phyloP scores from a whole-genome alignment of 371 early-diverging fungal genomes.

The Nosema granulosis region DNA sequence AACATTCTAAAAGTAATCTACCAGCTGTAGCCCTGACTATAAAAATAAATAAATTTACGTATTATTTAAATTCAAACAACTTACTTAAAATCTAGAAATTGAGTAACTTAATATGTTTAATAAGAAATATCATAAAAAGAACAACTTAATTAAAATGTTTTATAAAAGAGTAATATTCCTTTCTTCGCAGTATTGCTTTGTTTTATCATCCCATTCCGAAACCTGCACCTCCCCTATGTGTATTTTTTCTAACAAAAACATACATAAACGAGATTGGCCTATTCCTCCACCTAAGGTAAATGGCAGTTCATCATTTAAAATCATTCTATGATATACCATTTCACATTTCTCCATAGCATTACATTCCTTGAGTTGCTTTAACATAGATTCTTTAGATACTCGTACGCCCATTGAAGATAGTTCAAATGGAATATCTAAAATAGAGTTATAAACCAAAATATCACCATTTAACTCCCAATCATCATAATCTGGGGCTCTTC shows the following conservation, averaged over 20 bases:
- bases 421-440: slow-evolving; percentile 41
- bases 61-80: no score
- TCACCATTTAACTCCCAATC: slow-evolving; percentile 61
- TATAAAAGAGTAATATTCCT: slow-evolving; percentile 15
- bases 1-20: no score
- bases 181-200: neutral
- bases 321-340: slow-evolving; percentile 14
- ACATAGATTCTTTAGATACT: slow-evolving; percentile 37
- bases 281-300: slow-evolving; percentile 59
- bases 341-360: neutral
- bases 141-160: no score
- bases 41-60: no score
- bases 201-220: slow-evolving; percentile 29
- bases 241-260: slow-evolving; percentile 55
- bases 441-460: slow-evolving; percentile 38
- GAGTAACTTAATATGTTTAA: no score
- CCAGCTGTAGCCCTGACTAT: no score
- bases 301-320: slow-evolving; percentile 33
- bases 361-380: slow-evolving; percentile 33
- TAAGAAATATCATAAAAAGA: no score
- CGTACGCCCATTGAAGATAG: slow-evolving; percentile 58
- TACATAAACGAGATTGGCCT: slow-evolving; percentile 47
- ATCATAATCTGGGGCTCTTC: slow-evolving; percentile 60
- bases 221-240: slow-evolving; percentile 58
- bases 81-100: no score